Evolutionary conservation across 306 rosid genomes (phyloP).

Genomic region (Astragalus glycyphyllos): DNA sequence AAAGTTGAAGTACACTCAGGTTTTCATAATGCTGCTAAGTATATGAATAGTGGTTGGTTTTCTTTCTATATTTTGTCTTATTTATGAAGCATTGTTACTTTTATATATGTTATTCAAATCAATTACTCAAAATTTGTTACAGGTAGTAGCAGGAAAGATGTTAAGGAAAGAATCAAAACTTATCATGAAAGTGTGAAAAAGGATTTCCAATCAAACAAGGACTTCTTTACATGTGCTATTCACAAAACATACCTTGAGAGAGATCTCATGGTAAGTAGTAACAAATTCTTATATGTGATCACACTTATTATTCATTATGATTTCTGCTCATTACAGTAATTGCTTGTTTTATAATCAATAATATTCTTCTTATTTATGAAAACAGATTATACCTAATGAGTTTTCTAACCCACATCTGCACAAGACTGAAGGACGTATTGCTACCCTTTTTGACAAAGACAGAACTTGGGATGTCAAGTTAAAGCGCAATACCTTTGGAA

Average conservation of each 20-base stretch:
- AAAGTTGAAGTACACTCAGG: background rate
- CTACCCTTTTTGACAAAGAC: background rate
- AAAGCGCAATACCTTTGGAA: no score
- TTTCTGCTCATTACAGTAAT: no score
- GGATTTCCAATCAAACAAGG: background rate
- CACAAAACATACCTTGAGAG: slow-evolving; percentile 7
- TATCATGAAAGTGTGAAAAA: slow-evolving; percentile 3
- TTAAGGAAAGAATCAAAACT: background rate
- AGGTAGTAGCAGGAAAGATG: background rate
- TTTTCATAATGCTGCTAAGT: background rate
- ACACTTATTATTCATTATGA: background rate
- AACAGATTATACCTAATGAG: slow-evolving; percentile 13
- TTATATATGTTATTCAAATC: no score
- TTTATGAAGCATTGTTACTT: no score
- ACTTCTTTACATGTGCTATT: background rate
- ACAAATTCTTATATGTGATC: background rate
- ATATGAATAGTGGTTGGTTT: background rate
- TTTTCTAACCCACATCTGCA: slow-evolving; percentile 12
- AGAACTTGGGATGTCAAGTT: slow-evolving; percentile 26
- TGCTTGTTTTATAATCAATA: no score
- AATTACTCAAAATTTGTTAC: background rate
- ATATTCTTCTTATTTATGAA: no score
- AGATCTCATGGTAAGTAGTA: slow-evolving; percentile 33
- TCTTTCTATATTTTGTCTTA: no score
- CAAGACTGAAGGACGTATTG: background rate